Base-by-base conservation (phyloP, 2,329 filamentous ascomycete species). In the Talaromyces funiculosus region DNA sequence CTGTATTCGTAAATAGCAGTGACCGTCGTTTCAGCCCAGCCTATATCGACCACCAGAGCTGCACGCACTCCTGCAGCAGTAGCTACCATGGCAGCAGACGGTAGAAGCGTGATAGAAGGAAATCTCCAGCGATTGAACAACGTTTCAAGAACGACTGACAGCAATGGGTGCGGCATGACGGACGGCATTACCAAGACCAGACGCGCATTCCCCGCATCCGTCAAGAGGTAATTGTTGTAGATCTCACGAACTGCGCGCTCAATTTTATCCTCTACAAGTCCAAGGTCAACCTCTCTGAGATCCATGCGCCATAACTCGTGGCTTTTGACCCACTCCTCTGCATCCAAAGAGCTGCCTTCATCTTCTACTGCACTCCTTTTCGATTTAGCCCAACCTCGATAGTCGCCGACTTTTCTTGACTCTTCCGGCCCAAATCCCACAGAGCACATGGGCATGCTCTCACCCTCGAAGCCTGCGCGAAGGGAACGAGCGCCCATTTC, bases 1-100 rank as follows among this genome's bases (percentile, higher is more conserved):
- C 90, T 87, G 72, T 92, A 96, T 75, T 99, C 94, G 70, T 92
- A 97, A 6, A 97, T 82, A 5, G 87, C 89, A 0, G 91, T 96
- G 22, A 95, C 84, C 0, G 88, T 83, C 0, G 92, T 96, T 74
- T 97, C 94, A 43, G 86, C 83, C 94, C 94, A 99, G 45, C 93
- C 94, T 62, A 99, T 82, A 69, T 99, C 92, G 38, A 99, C 81
- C 0, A 97, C 85, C 43, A 99, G 74, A 0, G 88, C 91, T n/a
- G 90, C 90, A 14, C 94, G 86, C 42, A 96, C 78, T 0, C 94
- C 94, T 5, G 92, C 92, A 7, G 88, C 89, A 3, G 92, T 84
- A 6, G 88, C 81, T 1, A 86, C 81, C 74, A 94, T 87, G 20
- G 91, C 83, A 0, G 93, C 85, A 0, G 85, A 84, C 1, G 92